Evolutionary conservation across 805 yeast species (phyloP).

Genomic region (Candida hispaniensis): DNA sequence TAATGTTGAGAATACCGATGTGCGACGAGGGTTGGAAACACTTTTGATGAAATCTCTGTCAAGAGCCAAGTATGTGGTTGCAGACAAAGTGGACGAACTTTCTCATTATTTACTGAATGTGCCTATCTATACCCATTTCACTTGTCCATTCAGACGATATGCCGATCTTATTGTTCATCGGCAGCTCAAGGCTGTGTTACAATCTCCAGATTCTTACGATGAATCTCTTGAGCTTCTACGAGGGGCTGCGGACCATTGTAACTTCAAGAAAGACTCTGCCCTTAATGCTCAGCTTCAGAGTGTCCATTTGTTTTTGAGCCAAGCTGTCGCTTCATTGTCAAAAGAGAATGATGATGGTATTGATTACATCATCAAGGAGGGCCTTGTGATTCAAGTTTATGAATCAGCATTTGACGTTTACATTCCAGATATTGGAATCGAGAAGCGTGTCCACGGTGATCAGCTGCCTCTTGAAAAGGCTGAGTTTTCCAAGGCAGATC

Average conservation of each 20-base stretch:
- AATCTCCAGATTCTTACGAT: constrained; percentile 21
- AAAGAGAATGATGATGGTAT: constrained; percentile 22
- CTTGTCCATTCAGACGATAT: constrained; percentile 85
- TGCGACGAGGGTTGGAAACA: constrained; percentile 67
- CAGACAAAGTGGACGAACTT: constrained; percentile 71
- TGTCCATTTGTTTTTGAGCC: constrained; percentile 72
- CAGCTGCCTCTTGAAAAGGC: constrained; percentile 88
- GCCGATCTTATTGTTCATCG: constrained; percentile 89
- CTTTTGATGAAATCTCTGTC: constrained; percentile 70
- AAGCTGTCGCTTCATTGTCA: constrained; percentile 66
- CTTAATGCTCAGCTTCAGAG: constrained; percentile 90
- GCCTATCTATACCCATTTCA: constrained; percentile 86
- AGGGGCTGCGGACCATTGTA: constrained; percentile 83
- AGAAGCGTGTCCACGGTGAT: constrained; percentile 94
- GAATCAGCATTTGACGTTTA: constrained; percentile 93
- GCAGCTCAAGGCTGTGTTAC: constrained; percentile 64
- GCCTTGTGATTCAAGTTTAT: constrained; percentile 82
- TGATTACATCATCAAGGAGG: constrained; percentile 69
- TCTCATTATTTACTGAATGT: constrained; percentile 73
- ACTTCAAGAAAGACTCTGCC: constrained; percentile 92
- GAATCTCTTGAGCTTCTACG: constrained; percentile 47
- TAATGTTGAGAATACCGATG: constrained; percentile 46
- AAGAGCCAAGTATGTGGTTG: constrained; percentile 77
- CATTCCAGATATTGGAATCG: constrained; percentile 88
- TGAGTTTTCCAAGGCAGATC: constrained; percentile 63